These are phyloP conservation scores for Cyberlindnera americana DNA, from an alignment of 805 yeast species.

Conservation along the genomic window DNA sequence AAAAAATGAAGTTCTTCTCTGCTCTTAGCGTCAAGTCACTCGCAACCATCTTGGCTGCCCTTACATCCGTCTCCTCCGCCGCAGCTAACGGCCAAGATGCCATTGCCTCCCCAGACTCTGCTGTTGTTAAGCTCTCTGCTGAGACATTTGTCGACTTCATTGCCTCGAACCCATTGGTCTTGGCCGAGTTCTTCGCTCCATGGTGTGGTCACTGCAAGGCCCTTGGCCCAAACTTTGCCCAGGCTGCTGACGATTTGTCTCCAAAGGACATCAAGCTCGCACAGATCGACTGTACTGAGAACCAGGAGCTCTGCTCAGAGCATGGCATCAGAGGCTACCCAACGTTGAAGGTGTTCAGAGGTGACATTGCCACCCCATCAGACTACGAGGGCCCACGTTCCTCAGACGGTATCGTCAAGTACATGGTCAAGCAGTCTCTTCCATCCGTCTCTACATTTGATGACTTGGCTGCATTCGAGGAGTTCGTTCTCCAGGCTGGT, in stretches of 20 bases:
- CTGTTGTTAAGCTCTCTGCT: slow-evolving; percentile 75
- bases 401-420: slow-evolving; percentile 70
- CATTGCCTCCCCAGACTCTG: slow-evolving; percentile 75
- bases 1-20: slow-evolving; percentile 36
- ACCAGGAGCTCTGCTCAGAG: slow-evolving; percentile 64
- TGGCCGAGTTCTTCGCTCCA: slow-evolving; percentile 89
- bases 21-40: slow-evolving; percentile 34
- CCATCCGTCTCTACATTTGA: slow-evolving; percentile 65
- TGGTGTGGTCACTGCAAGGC: slow-evolving; percentile 98
- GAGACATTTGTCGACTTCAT: slow-evolving; percentile 65
- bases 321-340: slow-evolving; percentile 81
- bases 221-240: slow-evolving; percentile 73
- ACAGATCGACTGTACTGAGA: slow-evolving; percentile 82
- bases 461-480: slow-evolving; percentile 47
- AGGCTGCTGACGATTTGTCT: slow-evolving; percentile 65
- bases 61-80: slow-evolving; percentile 31
- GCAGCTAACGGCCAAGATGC: slow-evolving; percentile 57
- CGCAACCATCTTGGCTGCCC: slow-evolving; percentile 38
- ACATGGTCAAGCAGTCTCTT: slow-evolving; percentile 75
- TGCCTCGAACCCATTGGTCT: slow-evolving; percentile 67
- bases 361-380: slow-evolving; percentile 37
- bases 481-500: slow-evolving; percentile 42
- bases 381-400: slow-evolving; percentile 86
- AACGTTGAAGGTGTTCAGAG: slow-evolving; percentile 71
- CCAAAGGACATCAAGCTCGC: slow-evolving; percentile 67